Base-by-base conservation (phyloP, 2,329 filamentous ascomycete genomes). In the Acarospora socialis region DNA sequence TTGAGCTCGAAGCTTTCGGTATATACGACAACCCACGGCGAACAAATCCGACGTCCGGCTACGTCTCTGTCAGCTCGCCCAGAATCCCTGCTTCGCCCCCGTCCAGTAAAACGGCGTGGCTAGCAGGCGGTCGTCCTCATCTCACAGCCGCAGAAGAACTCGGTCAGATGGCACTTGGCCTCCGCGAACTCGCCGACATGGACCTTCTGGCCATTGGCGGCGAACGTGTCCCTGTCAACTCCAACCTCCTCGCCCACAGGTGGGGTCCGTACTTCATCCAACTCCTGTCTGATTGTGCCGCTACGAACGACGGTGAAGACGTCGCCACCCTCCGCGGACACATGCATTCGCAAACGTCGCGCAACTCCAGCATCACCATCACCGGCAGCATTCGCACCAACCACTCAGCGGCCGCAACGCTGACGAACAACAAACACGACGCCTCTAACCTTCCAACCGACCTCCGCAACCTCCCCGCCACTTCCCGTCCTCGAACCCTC, bases 191-290 rank as follows among this genome's bases (percentile, higher is more conserved):
- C 34, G 71, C 83, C 3, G 90, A 98, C 46, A 98, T 98, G 90
- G 90, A 95, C 48, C 81, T 98, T 36, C 65, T 95, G 17, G 90
- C 87, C 32, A 77, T 93, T 24, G 80, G 81, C 13, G 87, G 87
- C 14, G 87, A 94, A 51, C 73, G 86, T 12, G 83, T 95, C 43
- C 83, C 90, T 0, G 81, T 94, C 43, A 98, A 92, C 54, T 95
- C 90, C 5, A 74, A 84, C 35, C 71, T 98, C 10, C 68, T 95
- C 10, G 78, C 81, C 7, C 72, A 83, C 17, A 68, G 90, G 49
- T 98, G 90, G 90, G 90, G 90, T 0, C 83, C 84, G 0, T 94
- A 92, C 52, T 95, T 98, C 57, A 83, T 93, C 34, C 82, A 92
- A 50, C 67, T 98, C 2, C 23, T 25, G 7, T 25, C 23, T 15